Conservation (phyloP, 169 alveolate genomes). For the Plasmodium vivax region DNA sequence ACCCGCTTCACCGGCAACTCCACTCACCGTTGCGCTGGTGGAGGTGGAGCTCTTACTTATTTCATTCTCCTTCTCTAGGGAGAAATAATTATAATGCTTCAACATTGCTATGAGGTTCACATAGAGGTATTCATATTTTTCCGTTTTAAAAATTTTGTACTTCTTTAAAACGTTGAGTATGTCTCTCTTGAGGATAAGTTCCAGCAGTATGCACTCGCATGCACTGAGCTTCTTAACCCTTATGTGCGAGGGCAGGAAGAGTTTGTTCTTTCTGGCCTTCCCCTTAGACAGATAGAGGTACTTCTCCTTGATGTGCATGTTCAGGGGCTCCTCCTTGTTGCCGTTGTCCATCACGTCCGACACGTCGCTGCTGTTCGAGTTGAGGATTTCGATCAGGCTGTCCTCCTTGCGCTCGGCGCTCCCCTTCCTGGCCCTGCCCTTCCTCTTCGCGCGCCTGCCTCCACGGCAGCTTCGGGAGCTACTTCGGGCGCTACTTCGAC, state of each 20-base stretch:
- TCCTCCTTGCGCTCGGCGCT: neutral
- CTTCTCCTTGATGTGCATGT: slow-evolving; percentile 42
- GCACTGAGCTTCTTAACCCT: slow-evolving; percentile 52
- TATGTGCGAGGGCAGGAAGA: slow-evolving; percentile 41
- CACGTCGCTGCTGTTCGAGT: slow-evolving; percentile 58
- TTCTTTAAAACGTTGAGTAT: slow-evolving; percentile 54
- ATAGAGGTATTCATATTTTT: slow-evolving; percentile 61
- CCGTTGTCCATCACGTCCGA: slow-evolving; percentile 49
- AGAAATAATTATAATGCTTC: slow-evolving; percentile 70
- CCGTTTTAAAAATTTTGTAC: slow-evolving; percentile 61
- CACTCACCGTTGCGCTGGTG: neutral
- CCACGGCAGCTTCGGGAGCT: neutral
- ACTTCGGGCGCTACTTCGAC: neutral
- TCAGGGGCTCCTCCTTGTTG: slow-evolving; percentile 38
- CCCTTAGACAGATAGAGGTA: slow-evolving; percentile 43
- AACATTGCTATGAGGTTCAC: slow-evolving; percentile 56
- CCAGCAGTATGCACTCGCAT: slow-evolving; percentile 64
- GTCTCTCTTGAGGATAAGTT: slow-evolving; percentile 28
- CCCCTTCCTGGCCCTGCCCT: neutral
- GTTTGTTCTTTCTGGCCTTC: slow-evolving; percentile 30
- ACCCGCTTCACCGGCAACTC: neutral
- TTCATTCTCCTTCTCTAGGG: neutral
- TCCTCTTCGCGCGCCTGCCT: neutral
- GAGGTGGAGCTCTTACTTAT: neutral
- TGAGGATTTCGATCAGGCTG: slow-evolving; percentile 25